Percentiles rank a stretch among this genome's conserved stretches.
These are phyloP conservation scores for Phytophthora quininea DNA, from an alignment of 352 stramenopile genomes.

Conservation along the genomic window DNA sequence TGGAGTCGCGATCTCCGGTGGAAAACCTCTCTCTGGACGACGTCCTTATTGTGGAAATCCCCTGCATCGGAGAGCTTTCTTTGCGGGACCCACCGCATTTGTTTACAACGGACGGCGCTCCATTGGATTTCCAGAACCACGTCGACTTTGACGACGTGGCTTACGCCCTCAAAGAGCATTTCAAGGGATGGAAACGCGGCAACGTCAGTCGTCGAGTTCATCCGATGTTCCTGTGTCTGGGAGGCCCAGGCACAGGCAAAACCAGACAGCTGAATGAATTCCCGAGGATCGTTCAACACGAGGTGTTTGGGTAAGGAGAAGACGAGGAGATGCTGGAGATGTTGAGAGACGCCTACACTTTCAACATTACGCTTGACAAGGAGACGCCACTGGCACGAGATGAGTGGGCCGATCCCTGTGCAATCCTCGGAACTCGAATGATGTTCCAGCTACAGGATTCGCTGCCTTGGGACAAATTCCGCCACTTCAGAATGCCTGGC, in stretches of 20 bases:
- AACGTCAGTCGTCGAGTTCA: background rate
- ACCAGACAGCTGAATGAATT: slow-evolving; percentile 18
- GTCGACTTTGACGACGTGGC: background rate
- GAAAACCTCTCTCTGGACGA: background rate
- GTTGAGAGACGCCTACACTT: slow-evolving; percentile 15
- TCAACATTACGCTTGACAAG: slow-evolving; percentile 14
- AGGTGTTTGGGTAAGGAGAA: background rate
- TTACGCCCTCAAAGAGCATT: background rate
- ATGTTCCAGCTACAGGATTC: slow-evolving; percentile 8
- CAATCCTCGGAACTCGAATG: slow-evolving; percentile 10
- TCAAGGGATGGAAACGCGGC: no score
- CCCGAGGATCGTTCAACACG: slow-evolving; percentile 3
- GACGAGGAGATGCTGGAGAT: slow-evolving; percentile 10
- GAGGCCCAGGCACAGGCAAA: slow-evolving; percentile 15
- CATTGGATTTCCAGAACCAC: slow-evolving; percentile 13
- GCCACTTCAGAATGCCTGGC: background rate
- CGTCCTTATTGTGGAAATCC: background rate
- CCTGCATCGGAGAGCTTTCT: background rate
- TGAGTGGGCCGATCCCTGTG: background rate
- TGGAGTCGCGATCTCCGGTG: background rate
- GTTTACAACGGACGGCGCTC: background rate
- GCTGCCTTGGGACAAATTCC: background rate
- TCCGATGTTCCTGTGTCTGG: slow-evolving; percentile 28
- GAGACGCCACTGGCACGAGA: background rate
- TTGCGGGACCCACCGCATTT: background rate